Evolutionary conservation across 148 eudicot species (phyloP).

Genomic region (Heliamphora exappendiculata): DNA sequence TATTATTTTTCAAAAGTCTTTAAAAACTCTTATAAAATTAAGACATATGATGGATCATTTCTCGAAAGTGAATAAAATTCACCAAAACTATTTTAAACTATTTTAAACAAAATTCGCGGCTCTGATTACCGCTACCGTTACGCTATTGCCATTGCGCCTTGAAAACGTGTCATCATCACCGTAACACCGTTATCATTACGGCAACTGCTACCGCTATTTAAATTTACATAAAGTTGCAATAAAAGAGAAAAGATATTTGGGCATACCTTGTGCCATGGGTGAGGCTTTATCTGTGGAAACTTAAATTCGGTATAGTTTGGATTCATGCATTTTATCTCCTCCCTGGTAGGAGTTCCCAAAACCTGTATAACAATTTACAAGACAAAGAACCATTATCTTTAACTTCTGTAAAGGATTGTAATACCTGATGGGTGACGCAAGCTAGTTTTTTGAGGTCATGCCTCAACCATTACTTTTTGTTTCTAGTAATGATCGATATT

Average conservation of each 20-base stretch:
- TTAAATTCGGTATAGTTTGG: constrained; percentile 96
- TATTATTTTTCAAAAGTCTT: too few species aligned
- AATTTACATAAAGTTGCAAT: background rate
- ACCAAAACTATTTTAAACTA: too few species aligned
- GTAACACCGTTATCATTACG: too few species aligned
- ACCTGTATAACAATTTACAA: constrained; percentile 40
- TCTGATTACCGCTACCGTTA: too few species aligned
- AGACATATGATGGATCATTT: too few species aligned
- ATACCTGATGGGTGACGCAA: background rate
- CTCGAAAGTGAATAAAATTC: too few species aligned
- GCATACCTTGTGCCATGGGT: constrained; percentile 95
- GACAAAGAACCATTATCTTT: background rate
- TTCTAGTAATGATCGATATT: background rate
- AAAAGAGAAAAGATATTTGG: background rate
- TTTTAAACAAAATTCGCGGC: too few species aligned
- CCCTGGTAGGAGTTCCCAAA: constrained; percentile 95
- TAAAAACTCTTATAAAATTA: too few species aligned
- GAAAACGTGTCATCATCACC: too few species aligned
- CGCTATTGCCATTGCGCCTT: too few species aligned
- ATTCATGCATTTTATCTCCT: constrained; percentile 97
- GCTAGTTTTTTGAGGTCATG: background rate
- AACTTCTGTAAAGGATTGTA: background rate
- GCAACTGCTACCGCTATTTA: too few species aligned
- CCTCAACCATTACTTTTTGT: too few species aligned
- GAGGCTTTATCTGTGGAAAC: constrained; percentile 97